A percentile compares a stretch with the other conserved stretches of the same genome.
Conservation (phyloP, 257 asterid species). For the Solanum stenotomum region DNA sequence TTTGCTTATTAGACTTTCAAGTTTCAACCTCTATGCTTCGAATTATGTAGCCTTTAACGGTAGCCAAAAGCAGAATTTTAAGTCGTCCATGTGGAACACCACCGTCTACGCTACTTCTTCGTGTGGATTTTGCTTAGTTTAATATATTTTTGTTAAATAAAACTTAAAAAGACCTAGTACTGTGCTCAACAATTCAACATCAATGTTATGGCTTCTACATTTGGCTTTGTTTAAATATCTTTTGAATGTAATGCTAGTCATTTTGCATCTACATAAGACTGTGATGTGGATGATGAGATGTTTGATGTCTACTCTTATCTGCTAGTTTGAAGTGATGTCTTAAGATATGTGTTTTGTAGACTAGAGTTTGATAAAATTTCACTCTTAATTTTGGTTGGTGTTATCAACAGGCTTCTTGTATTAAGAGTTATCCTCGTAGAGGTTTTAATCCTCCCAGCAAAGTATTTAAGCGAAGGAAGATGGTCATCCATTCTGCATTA, state of each 20-base stretch:
- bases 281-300: not conserved
- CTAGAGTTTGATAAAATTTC: not conserved
- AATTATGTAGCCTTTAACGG: not conserved
- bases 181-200: not conserved
- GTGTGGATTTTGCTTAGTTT: not conserved
- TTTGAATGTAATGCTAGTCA: not conserved
- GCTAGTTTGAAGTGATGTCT: not conserved
- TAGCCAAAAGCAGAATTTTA: not conserved
- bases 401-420: not conserved
- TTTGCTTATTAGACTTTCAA: not conserved
- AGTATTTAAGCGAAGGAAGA: not conserved
- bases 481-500: constrained; percentile 23
- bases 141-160: not conserved
- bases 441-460: not conserved
- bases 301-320: not conserved
- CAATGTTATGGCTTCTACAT: not conserved
- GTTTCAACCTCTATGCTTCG: not conserved
- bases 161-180: not conserved
- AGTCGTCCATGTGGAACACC: not conserved
- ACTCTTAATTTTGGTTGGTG: not conserved
- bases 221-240: not conserved
- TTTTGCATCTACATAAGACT: not conserved
- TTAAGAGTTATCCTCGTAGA: not conserved
- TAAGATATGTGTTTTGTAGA: not conserved
- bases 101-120: not conserved